Base-by-base conservation (phyloP, 495 filamentous ascomycete genomes). In the Chlorociboria aeruginascens region DNA sequence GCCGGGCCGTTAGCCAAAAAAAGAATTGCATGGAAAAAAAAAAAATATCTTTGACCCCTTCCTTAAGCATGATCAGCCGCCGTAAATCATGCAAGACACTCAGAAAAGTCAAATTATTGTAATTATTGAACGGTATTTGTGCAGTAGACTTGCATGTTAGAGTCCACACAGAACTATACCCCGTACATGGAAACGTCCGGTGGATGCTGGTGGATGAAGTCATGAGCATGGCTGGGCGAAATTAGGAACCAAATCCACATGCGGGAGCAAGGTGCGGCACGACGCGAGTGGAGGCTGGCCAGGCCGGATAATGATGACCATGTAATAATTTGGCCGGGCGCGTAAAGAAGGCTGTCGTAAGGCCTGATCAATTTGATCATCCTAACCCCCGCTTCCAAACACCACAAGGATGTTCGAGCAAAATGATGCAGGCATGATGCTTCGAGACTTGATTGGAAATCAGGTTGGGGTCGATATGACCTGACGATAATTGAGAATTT, bases 331-430 rank as follows among this genome's bases (percentile, higher is more conserved):
- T 51, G 50, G 53, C 53, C 53, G 53, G 53, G 53, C 53, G 57
- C 57, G 53, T 56, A 56, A 56, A 56, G 48, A 51, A 51, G 47
- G 47, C 50, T 54, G 44, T 45, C 50, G 50, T 56, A 56, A 51
- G 57, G 57, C 43, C 56, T 29, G 35, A 32, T 48, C 29, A 30
- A 45, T 11, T 17, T 36, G 12, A 48, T 28, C 39, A 28, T 10
- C 48, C 40, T 39, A 54, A 48, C 49, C 29, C 42, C 40, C 31
- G 20, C 40, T 40, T 17, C 43, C 28, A 51, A 54, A 51, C 50
- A 40, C 37, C 40, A 34, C 52, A 54, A 49, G 55, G 55, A 52
- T 51, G 49, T 32, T 32, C 16, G 52, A 38, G 52, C 52, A 43
- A 32, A 29, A 8, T 52, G 49, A 52, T 58, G 55, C 48, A n/a